Base-by-base conservation (phyloP, 2,329 filamentous ascomycete species). In the Triangularia setosa region DNA sequence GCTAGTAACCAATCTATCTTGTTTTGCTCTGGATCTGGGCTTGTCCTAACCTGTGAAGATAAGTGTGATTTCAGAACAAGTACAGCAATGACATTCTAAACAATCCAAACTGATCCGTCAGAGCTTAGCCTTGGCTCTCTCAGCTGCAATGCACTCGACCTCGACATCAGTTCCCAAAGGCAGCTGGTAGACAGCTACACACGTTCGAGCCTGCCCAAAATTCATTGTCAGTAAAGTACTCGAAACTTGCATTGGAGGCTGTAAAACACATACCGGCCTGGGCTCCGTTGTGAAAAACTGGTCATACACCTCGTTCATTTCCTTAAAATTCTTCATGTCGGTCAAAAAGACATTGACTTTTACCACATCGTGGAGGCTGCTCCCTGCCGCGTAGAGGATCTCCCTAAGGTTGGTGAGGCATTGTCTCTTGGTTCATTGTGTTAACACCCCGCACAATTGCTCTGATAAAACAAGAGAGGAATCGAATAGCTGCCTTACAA, bases 151-250 rank as follows among this genome's bases (percentile, higher is more conserved):
- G 73, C 86, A 89, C 79, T 93, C 90, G 73, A 93, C 90, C 80
- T 92, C 90, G 8, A 93, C 86, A 64, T 88, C 84, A 3, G 89
- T 89, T 11, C 84, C 84, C 72, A 90, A 84, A 1, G 90, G 90
- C 70, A 93, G 78, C 73, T 89, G 83, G 76, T 90, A 86, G 12
- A 92, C 90, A 0, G 89, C 89, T 25, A 93, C 89, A 73, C 90
- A 93, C 60, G 86, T 90, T 64, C 88, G 76, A 57, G 76, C 78
- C 79, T 81, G 44, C 1, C 5, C 7, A 4, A 54, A 11, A n/a
- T 54, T 54, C 21, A 33, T 9, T 3, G n/a, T 28, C 48, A 48
- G 62, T 11, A 53, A 40, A 1, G n/a, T 14, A 53, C 55, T 27
- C 14, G n/a, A n/a, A 23, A 1, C 4, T 16, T 12, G 16, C 58